Conservation (phyloP, 2,329 filamentous ascomycete genomes). For the Acephala macrosclerotiorum region DNA sequence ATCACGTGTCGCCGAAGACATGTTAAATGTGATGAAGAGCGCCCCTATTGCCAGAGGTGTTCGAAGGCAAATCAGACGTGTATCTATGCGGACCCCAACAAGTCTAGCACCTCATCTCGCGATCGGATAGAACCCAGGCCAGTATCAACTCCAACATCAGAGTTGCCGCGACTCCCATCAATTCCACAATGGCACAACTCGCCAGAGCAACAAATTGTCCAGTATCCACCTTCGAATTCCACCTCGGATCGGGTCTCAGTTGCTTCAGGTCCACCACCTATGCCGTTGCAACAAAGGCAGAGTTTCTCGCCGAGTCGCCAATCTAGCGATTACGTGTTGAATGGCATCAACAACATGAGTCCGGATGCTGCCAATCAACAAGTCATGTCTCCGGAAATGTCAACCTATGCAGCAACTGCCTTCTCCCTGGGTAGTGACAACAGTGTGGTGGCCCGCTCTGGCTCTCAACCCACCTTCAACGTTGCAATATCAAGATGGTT, state of each 20-base stretch:
- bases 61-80: constrained; percentile 52
- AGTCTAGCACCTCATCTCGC: not conserved
- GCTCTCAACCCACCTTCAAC: constrained; percentile 21
- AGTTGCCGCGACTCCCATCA: not conserved
- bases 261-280: constrained; percentile 1
- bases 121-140: not conserved
- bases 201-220: constrained; percentile 14
- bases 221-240: constrained; percentile 1
- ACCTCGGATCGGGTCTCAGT: not conserved
- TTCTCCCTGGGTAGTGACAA: constrained; percentile 18
- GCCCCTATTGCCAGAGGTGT: constrained; percentile 49
- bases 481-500: constrained; percentile 27
- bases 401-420: constrained; percentile 11
- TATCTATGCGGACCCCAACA: constrained; percentile 31
- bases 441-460: constrained; percentile 8
- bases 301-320: not conserved
- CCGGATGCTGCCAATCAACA: constrained; percentile 7
- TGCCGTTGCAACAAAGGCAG: not conserved
- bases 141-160: constrained; percentile 1
- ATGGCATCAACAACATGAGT: not conserved
- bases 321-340: not conserved
- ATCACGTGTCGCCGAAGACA: constrained; percentile 52
- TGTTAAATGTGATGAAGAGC: constrained; percentile 54
- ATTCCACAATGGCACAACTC: constrained; percentile 19
- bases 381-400: constrained; percentile 21